phyloP scores from a whole-genome alignment of 495 filamentous ascomycete species.

The Lepraria neglecta region DNA sequence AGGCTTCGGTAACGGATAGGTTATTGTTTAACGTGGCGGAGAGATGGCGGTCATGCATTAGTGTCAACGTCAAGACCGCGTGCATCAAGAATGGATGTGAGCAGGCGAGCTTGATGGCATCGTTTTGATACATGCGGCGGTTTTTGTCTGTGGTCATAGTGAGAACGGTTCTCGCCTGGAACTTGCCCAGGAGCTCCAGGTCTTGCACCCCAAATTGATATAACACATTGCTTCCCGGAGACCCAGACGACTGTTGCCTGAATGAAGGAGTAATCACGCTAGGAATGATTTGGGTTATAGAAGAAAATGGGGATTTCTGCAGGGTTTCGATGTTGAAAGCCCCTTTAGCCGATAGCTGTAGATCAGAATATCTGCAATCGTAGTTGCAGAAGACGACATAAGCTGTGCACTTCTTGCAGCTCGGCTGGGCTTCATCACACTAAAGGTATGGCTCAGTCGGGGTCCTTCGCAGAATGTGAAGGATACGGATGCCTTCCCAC shows the following conservation, averaged over 20 bases:
- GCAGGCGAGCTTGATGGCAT: conserved; percentile 37
- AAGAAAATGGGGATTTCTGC: neutral
- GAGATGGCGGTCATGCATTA: conserved; percentile 42
- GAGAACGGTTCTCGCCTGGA: conserved; percentile 35
- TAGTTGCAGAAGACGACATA: conserved; percentile 44
- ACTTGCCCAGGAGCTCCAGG: conserved; percentile 39
- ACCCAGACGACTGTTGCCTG: neutral
- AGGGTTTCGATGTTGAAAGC: conserved; percentile 30
- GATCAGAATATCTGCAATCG: conserved; percentile 34
- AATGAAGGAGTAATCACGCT: conserved; percentile 1
- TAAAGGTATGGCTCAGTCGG: conserved; percentile 21
- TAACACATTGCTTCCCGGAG: neutral
- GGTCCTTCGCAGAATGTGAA: neutral
- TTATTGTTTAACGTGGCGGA: conserved; percentile 26
- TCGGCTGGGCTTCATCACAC: conserved; percentile 44
- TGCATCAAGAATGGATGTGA: conserved; percentile 44
- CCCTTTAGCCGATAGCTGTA: conserved; percentile 35
- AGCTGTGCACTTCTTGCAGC: conserved; percentile 40
- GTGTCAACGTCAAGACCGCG: conserved; percentile 38
- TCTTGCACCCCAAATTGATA: conserved; percentile 36
- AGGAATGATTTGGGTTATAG: conserved; percentile 4
- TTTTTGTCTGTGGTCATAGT: conserved; percentile 35
- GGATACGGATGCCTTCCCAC: conserved; percentile 26
- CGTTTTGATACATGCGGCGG: conserved; percentile 35
- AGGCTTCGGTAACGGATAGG: conserved; percentile 37